Percentiles rank a stretch among this genome's conserved stretches.
Conservation (phyloP, 106 monocot species). For the Iris macrosiphon region DNA sequence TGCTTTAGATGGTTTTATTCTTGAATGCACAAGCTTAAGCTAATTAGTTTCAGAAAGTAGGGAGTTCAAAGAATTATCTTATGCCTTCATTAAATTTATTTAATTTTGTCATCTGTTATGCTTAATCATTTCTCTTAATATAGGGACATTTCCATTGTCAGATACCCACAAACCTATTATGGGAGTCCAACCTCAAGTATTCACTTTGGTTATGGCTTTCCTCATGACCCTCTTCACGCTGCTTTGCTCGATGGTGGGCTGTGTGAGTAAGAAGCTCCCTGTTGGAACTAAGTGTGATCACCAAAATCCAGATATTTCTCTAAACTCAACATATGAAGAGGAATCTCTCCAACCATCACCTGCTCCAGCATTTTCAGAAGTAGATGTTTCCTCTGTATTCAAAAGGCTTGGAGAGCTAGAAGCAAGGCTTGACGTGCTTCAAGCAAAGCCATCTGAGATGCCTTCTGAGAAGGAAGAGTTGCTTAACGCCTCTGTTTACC, state of each 20-base stretch:
- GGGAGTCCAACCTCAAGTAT: conserved; percentile 11
- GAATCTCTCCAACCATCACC: conserved; percentile 20
- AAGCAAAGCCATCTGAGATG: conserved; percentile 74
- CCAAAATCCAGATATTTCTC: conserved; percentile 8
- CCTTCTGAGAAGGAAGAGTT: conserved; percentile 89
- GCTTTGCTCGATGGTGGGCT: conserved; percentile 5
- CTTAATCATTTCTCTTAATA: conserved; percentile 13
- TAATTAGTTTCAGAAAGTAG: too few species aligned
- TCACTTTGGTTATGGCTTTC: conserved; percentile 19
- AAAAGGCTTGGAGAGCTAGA: conserved; percentile 24
- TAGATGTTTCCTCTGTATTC: conserved; percentile 19
- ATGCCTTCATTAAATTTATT: too few species aligned
- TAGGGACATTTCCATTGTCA: conserved; percentile 6
- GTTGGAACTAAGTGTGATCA: conserved; percentile 10
- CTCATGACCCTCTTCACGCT: conserved; percentile 13
- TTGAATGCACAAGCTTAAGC: too few species aligned
- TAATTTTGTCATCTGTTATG: too few species aligned
- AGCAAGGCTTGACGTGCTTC: conserved; percentile 38
- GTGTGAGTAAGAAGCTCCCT: conserved; percentile 13
- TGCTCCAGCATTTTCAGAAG: conserved; percentile 13
- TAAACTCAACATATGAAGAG: conserved; percentile 9
- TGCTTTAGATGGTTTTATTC: too few species aligned
- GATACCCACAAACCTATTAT: conserved; percentile 6
- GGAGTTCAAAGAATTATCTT: too few species aligned
- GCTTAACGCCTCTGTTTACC: conserved; percentile 72